A percentile compares a stretch with the other conserved stretches of the same genome.
Conservation (phyloP, 768 basidiomycete genomes). For the Termitomyces titanicus region DNA sequence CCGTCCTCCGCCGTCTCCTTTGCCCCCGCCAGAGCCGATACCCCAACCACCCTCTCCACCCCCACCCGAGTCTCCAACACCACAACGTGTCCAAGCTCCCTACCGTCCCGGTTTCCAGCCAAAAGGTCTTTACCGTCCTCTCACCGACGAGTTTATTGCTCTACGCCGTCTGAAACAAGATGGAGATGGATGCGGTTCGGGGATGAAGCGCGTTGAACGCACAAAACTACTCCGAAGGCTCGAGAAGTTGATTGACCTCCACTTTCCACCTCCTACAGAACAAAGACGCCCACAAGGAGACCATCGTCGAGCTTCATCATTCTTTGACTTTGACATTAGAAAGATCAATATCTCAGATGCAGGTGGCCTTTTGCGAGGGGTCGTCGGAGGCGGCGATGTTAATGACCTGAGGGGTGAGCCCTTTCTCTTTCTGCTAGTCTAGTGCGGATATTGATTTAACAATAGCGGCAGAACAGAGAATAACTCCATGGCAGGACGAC, state of each 20-base stretch:
- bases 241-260: constrained; percentile 79
- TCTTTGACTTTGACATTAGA: constrained; percentile 72
- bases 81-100: constrained; percentile 40
- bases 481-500: constrained; percentile 96
- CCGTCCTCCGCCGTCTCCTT: constrained; percentile 25
- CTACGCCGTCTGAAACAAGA: constrained; percentile 36
- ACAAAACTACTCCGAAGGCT: constrained; percentile 82
- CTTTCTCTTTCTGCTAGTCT: constrained; percentile 4
- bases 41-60: not conserved
- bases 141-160: constrained; percentile 79
- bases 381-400: constrained; percentile 47
- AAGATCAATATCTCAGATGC: constrained; percentile 52
- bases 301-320: constrained; percentile 45
- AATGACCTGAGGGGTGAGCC: constrained; percentile 62
- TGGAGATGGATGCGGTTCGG: constrained; percentile 26
- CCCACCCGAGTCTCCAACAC: not conserved
- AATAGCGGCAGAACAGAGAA: constrained; percentile 79
- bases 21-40: not conserved
- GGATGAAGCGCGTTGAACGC: constrained; percentile 63
- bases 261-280: constrained; percentile 43
- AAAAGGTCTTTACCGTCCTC: constrained; percentile 71
- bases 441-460: not conserved
- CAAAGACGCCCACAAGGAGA: not conserved
- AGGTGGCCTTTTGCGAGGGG: constrained; percentile 67
- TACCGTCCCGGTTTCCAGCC: constrained; percentile 96